A percentile compares a stretch with the other conserved stretches of the same genome.
These are phyloP conservation scores for Schoenoplectus triqueter DNA, from an alignment of 202 grass and related monocot species.

Conservation along the genomic window DNA sequence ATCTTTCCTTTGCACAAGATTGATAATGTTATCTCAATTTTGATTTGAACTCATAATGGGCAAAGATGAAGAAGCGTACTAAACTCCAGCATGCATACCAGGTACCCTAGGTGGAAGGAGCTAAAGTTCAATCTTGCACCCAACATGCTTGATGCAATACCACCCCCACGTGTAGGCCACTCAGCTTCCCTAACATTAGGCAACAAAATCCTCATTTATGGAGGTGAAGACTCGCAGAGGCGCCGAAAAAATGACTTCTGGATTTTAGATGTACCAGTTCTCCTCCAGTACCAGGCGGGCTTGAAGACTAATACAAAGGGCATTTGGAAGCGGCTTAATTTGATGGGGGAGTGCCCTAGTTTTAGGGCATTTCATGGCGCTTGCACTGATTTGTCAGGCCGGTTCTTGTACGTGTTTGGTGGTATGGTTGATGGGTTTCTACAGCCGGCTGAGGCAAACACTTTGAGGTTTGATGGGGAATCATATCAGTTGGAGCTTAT, in stretches of 20 bases:
- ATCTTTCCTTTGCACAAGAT: slow-evolving; percentile 17
- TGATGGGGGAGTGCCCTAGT: slow-evolving; percentile 67
- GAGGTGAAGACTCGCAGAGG: slow-evolving; percentile 85
- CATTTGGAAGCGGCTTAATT: slow-evolving; percentile 67
- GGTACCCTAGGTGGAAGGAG: slow-evolving; percentile 81
- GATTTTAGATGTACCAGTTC: slow-evolving; percentile 68
- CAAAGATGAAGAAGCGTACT: slow-evolving; percentile 5
- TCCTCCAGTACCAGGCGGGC: slow-evolving; percentile 57
- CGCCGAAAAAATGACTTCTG: slow-evolving; percentile 90
- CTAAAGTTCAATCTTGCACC: slow-evolving; percentile 57
- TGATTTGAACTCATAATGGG: background rate
- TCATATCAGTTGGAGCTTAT: slow-evolving; percentile 80
- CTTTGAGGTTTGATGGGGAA: slow-evolving; percentile 81
- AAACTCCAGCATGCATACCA: slow-evolving; percentile 3
- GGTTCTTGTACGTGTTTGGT: slow-evolving; percentile 70
- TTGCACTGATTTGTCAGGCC: slow-evolving; percentile 72
- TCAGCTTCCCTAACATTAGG: slow-evolving; percentile 73
- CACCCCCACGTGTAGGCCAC: slow-evolving; percentile 80
- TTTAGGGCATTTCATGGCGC: slow-evolving; percentile 89
- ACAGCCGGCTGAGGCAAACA: slow-evolving; percentile 61
- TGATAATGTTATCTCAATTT: background rate
- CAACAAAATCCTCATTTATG: slow-evolving; percentile 88
- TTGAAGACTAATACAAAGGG: slow-evolving; percentile 58
- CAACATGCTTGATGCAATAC: slow-evolving; percentile 65
- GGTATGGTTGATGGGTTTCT: slow-evolving; percentile 80